Percentiles rank a stretch among this genome's conserved stretches.
phyloP scores from a whole-genome alignment of 2,329 filamentous ascomycete species.

The Zymoseptoria pseudotritici region DNA sequence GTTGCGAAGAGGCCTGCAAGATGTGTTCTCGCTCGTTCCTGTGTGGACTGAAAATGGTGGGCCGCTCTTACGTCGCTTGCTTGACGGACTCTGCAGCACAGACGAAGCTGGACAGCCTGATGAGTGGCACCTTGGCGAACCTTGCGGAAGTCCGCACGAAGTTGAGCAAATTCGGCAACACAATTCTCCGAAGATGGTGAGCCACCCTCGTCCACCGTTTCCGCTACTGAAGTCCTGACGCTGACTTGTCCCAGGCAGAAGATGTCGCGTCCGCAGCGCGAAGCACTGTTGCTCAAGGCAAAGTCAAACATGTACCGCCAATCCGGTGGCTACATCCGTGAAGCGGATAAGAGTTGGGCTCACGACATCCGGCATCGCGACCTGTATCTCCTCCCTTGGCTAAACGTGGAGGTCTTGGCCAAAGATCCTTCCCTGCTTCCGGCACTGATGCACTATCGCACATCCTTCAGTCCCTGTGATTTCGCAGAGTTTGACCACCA shows the following conservation, averaged over 20 bases:
- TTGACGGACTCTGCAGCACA: too few relatives aligned
- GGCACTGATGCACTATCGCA: conserved; percentile 12
- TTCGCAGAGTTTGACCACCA: conserved; percentile 14
- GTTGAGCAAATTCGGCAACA: too few relatives aligned
- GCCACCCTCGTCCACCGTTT: too few relatives aligned
- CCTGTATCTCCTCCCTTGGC: conserved; percentile 10
- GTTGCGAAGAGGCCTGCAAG: neutral
- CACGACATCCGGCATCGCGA: neutral
- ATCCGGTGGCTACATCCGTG: neutral
- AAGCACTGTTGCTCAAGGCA: conserved; percentile 1
- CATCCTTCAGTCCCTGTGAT: neutral
- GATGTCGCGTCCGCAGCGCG: conserved; percentile 6
- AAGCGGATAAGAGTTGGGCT: neutral
- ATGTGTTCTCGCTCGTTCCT: neutral
- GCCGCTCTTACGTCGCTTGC: too few relatives aligned
- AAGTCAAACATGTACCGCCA: conserved; percentile 9
- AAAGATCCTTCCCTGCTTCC: conserved; percentile 7
- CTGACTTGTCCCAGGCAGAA: conserved; percentile 1
- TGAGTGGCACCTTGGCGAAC: too few relatives aligned
- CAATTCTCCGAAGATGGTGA: too few relatives aligned
- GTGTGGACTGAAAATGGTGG: too few relatives aligned
- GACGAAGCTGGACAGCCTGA: too few relatives aligned
- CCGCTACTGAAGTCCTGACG: too few relatives aligned
- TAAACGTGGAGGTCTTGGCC: conserved; percentile 9
- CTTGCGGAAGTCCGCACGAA: too few relatives aligned